Evolutionary conservation across 768 basidiomycete species (phyloP).

Genomic region (Coprinopsis cinerea): DNA sequence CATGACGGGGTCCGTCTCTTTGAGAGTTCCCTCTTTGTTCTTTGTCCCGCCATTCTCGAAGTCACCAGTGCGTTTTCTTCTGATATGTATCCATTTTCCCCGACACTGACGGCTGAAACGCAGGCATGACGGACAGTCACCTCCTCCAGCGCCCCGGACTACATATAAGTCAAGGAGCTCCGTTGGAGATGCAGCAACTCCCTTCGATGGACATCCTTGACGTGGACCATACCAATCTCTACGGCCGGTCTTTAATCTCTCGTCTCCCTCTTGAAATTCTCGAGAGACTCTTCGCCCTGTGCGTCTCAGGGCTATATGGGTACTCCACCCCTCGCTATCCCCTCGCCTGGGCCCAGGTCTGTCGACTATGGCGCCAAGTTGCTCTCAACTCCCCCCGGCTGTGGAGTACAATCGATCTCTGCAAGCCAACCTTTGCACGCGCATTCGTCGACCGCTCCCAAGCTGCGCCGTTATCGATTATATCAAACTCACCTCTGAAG

Average conservation of each 20-base stretch:
- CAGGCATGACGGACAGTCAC: background rate
- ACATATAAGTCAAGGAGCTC: background rate
- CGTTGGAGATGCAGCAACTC: background rate
- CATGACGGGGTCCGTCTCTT: too few species aligned
- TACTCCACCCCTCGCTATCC: conserved; percentile 14
- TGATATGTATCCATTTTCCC: background rate
- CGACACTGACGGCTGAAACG: background rate
- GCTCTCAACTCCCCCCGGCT: conserved; percentile 30
- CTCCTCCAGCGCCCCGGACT: background rate
- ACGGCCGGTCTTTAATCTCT: conserved; percentile 18
- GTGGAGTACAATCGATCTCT: conserved; percentile 36
- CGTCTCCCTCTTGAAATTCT: conserved; percentile 35
- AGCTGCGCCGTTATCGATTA: conserved; percentile 29
- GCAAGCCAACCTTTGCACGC: conserved; percentile 25
- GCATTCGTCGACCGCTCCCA: conserved; percentile 31
- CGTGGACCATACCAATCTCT: background rate
- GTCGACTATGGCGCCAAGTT: conserved; percentile 30
- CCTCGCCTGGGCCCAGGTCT: conserved; percentile 38
- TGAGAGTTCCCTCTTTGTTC: background rate
- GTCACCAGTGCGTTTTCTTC: too few species aligned
- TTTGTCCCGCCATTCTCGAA: too few species aligned
- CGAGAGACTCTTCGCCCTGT: conserved; percentile 32
- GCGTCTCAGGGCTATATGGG: conserved; percentile 30
- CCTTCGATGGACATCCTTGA: background rate
- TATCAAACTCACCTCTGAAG: conserved; percentile 24